Percentiles rank a stretch among this genome's conserved stretches.
Evolutionary conservation across 2,329 filamentous ascomycete species (phyloP).

Genomic region (Botrytis elliptica): DNA sequence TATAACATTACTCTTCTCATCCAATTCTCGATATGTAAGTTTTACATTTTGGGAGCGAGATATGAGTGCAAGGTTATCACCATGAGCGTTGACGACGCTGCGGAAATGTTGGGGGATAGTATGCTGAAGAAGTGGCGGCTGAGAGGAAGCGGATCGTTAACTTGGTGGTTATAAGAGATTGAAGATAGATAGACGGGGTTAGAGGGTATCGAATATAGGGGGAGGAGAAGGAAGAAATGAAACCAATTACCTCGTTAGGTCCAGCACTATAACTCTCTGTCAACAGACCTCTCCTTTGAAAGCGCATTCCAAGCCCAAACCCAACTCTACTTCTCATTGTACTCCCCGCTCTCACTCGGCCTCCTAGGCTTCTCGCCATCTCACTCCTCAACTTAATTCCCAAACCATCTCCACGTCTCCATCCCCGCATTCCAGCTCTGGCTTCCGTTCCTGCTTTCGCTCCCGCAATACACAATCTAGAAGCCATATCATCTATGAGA

Average conservation of each 20-base stretch:
- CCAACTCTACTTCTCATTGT: not conserved
- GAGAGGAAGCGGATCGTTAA: not conserved
- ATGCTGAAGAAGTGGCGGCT: slow-evolving; percentile 65
- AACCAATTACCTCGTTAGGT: slow-evolving; percentile 37
- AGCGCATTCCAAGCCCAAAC: not conserved
- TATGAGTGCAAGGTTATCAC: slow-evolving; percentile 62
- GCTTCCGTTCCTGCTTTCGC: not conserved
- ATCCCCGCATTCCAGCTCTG: not conserved
- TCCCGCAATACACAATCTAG: not conserved
- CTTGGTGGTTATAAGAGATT: not conserved
- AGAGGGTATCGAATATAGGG: not conserved
- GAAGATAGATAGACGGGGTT: not conserved
- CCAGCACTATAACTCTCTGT: slow-evolving; percentile 40
- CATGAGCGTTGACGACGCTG: slow-evolving; percentile 59
- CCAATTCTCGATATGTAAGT: slow-evolving; percentile 69
- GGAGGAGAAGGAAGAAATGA: slow-evolving; percentile 19
- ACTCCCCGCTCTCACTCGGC: not conserved
- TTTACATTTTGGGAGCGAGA: slow-evolving; percentile 50
- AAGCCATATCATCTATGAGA: not conserved
- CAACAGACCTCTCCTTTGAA: slow-evolving; percentile 33
- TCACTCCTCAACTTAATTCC: not conserved
- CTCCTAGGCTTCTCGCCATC: not conserved
- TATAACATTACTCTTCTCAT: slow-evolving; percentile 72
- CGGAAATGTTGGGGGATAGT: slow-evolving; percentile 75
- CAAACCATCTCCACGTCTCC: not conserved